These are phyloP conservation scores for Candida sphagnicola DNA, from an alignment of 805 yeast genomes.

Conservation along the genomic window DNA sequence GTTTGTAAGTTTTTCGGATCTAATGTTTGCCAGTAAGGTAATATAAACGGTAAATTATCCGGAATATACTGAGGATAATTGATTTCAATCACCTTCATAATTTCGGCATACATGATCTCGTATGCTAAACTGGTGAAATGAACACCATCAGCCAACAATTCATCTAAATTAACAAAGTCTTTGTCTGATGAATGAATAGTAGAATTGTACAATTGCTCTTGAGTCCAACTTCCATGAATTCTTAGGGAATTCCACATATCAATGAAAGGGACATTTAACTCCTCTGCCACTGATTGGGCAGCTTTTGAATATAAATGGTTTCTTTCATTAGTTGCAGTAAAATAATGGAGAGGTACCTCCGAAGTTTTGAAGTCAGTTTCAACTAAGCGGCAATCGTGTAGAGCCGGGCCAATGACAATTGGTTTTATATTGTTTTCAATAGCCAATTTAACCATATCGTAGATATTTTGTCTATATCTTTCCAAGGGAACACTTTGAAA, in stretches of 20 bases:
- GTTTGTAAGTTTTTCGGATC: slow-evolving; percentile 10
- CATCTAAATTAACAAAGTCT: slow-evolving; percentile 10
- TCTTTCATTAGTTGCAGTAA: slow-evolving; percentile 39
- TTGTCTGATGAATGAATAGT: slow-evolving; percentile 6
- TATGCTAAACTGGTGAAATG: slow-evolving; percentile 59
- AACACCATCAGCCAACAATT: slow-evolving; percentile 45
- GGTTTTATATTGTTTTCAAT: slow-evolving; percentile 42
- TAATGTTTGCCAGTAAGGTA: slow-evolving; percentile 40
- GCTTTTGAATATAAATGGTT: slow-evolving; percentile 51
- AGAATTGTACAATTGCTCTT: slow-evolving; percentile 40
- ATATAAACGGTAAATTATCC: slow-evolving; percentile 28
- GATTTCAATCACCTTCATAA: slow-evolving; percentile 33
- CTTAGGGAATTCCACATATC: slow-evolving; percentile 48
- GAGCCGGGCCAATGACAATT: slow-evolving; percentile 61
- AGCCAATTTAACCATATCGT: slow-evolving; percentile 37
- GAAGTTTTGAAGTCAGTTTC: too few species aligned
- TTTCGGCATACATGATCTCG: slow-evolving; percentile 41
- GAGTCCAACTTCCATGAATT: slow-evolving; percentile 26
- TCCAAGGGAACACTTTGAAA: slow-evolving; percentile 47
- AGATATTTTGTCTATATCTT: slow-evolving; percentile 47
- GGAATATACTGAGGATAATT: slow-evolving; percentile 49
- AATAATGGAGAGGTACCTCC: too few species aligned
- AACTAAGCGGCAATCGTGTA: slow-evolving; percentile 38
- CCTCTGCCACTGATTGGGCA: slow-evolving; percentile 41
- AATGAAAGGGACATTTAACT: slow-evolving; percentile 52